Percentiles rank a stretch among this genome's conserved stretches.
Conservation (phyloP, 345 rosid species). For the Eucalyptus regnans region DNA sequence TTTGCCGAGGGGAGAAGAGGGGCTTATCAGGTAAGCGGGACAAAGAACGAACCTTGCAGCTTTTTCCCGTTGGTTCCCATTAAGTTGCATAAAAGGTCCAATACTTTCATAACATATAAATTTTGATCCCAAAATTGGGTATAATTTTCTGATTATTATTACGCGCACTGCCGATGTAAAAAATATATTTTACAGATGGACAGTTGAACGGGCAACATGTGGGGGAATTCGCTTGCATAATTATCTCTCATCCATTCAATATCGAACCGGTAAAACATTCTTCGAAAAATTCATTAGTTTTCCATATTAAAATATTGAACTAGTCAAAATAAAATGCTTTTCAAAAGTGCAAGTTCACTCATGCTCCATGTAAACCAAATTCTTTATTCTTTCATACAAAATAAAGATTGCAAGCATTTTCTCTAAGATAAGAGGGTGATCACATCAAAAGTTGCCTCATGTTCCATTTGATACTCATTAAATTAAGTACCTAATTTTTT, state of each 20-base stretch:
- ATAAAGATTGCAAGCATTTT: background rate
- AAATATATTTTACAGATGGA: background rate
- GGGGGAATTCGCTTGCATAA: background rate
- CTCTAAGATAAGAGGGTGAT: background rate
- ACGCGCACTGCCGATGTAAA: background rate
- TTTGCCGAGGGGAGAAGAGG: background rate
- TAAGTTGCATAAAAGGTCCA: background rate
- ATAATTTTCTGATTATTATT: background rate
- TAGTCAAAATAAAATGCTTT: background rate
- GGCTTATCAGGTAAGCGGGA: background rate
- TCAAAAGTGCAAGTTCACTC: background rate
- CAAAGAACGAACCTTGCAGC: background rate
- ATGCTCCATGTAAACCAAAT: background rate
- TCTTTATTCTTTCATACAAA: background rate
- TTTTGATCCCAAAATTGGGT: background rate
- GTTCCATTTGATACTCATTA: background rate
- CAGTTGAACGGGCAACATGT: background rate
- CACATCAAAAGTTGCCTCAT: background rate
- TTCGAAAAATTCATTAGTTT: background rate
- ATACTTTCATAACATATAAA: background rate
- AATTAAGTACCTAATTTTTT: background rate
- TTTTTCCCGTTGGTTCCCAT: background rate
- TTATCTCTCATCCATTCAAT: background rate
- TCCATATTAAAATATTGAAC: background rate
- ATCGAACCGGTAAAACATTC: background rate